Evolutionary conservation across 192 early-diverging fungal genomes (phyloP), one percentile per base, ranked within the genome.

Genomic region (Backusella westeae): DNA sequence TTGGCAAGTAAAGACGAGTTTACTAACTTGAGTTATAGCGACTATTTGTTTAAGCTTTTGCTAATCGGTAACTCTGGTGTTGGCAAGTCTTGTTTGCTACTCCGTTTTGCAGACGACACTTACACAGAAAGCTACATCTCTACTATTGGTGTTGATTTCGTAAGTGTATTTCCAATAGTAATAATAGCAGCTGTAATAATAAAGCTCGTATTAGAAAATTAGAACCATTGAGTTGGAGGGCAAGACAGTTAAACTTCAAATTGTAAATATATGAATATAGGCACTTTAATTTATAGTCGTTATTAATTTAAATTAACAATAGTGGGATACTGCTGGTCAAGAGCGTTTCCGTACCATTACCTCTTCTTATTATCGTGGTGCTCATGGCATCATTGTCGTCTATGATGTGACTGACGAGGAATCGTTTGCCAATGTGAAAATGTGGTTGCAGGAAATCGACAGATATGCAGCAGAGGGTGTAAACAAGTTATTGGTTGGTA

Each of bases 281-380:
- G 19, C 10, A 39, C 38, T 10, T 70, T 42, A 39, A 9, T 23
- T 44, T 41, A 44, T 32, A 59, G 17, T 66, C 29, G 67, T 4
- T 63, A 63, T 46, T 49, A 49, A 46, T 23, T 41, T 4, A 29
- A 59, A 14, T 26, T 29, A 63, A 29, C 12, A 29, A 63, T 63
- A 93, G 89, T 97, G 96, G 95, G 96, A 98, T 82, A 98, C 96
- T 41, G 96, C 96, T 42, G 96, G 96, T 39, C 96, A 97, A 85
- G 96, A 98, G 82, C 91, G 96, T 52, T 98, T 98, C 93, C 92
- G 96, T 56, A 97, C 96, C 75, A 97, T 98, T 79, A 97, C 96
- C 46, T 97, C 96, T 9, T 91, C 91, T 39, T 98, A 98, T 89
- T 98, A 97, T 85, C 93, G 96, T 56, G 96, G 96, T 5, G 96